Conservation (phyloP, 257 asterid species). For the Solanum bulbocastanum region DNA sequence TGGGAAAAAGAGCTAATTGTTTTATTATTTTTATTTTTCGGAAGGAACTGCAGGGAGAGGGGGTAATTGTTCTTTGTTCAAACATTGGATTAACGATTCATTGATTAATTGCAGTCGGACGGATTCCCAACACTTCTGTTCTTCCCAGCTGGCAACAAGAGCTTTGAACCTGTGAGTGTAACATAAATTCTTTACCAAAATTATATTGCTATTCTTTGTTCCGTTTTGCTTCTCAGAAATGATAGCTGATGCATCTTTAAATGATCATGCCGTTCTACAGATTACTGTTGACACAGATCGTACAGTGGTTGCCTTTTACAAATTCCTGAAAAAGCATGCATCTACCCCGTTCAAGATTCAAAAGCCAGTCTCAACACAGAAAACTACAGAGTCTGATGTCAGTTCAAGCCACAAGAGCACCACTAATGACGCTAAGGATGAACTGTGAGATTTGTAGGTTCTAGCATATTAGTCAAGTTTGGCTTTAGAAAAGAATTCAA, state of each 20-base stretch:
- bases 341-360: conserved; percentile 84
- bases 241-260: not conserved
- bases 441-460: conserved; percentile 27
- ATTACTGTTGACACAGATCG: conserved; percentile 71
- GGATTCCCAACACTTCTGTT: conserved; percentile 94
- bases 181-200: not conserved
- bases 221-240: not conserved
- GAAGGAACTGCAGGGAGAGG: not conserved
- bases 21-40: not conserved
- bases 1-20: not conserved
- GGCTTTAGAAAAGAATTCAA: not conserved
- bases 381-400: conserved; percentile 12
- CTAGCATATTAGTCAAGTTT: not conserved
- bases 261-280: conserved; percentile 18
- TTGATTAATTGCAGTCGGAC: conserved; percentile 45
- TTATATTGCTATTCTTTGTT: not conserved
- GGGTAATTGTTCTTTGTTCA: not conserved
- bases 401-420: conserved; percentile 13
- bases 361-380: conserved; percentile 34
- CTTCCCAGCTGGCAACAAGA: conserved; percentile 97
- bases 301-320: conserved; percentile 82
- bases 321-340: conserved; percentile 89
- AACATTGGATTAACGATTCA: not conserved
- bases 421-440: conserved; percentile 48
- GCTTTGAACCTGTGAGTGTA: conserved; percentile 83